Percentiles rank a stretch among this genome's conserved stretches.
Evolutionary conservation across 2,329 filamentous ascomycete genomes (phyloP).

Genomic region (Atkinsonella hypoxylon): DNA sequence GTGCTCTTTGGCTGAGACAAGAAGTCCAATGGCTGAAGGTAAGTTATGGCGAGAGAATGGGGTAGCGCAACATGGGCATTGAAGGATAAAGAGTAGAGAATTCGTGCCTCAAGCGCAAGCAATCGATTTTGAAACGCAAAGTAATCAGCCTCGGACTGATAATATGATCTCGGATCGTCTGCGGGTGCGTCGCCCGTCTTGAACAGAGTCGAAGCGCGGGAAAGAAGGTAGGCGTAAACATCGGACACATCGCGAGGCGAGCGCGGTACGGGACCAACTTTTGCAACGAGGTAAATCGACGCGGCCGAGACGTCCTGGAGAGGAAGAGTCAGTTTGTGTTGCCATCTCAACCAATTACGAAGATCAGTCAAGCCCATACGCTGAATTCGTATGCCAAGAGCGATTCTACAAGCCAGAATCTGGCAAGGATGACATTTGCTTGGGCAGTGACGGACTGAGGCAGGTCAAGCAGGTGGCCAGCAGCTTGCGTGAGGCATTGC

Average conservation of each 20-base stretch:
- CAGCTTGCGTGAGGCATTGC: slow-evolving; percentile 63
- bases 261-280: slow-evolving; percentile 66
- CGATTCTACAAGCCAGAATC: slow-evolving; percentile 60
- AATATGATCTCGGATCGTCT: slow-evolving; percentile 44
- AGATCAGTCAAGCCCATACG: slow-evolving; percentile 19
- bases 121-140: slow-evolving; percentile 51
- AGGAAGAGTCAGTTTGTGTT: background rate
- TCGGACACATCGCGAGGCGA: slow-evolving; percentile 72
- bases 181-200: slow-evolving; percentile 22
- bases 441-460: slow-evolving; percentile 79
- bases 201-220: slow-evolving; percentile 44
- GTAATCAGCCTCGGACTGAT: slow-evolving; percentile 64
- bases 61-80: slow-evolving; percentile 77
- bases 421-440: slow-evolving; percentile 68
- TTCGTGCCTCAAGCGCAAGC: slow-evolving; percentile 61
- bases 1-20: slow-evolving; percentile 31
- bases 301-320: slow-evolving; percentile 69
- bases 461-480: slow-evolving; percentile 69
- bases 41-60: slow-evolving; percentile 78
- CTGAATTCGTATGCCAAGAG: slow-evolving; percentile 47
- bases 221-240: slow-evolving; percentile 71
- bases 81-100: slow-evolving; percentile 68
- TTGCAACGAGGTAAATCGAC: slow-evolving; percentile 67
- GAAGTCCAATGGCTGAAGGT: slow-evolving; percentile 78
- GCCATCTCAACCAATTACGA: slow-evolving; percentile 1